Percentiles rank a stretch among this genome's conserved stretches.
Conservation (phyloP, 73 alveolate species). For the Tetrahymena borealis region DNA sequence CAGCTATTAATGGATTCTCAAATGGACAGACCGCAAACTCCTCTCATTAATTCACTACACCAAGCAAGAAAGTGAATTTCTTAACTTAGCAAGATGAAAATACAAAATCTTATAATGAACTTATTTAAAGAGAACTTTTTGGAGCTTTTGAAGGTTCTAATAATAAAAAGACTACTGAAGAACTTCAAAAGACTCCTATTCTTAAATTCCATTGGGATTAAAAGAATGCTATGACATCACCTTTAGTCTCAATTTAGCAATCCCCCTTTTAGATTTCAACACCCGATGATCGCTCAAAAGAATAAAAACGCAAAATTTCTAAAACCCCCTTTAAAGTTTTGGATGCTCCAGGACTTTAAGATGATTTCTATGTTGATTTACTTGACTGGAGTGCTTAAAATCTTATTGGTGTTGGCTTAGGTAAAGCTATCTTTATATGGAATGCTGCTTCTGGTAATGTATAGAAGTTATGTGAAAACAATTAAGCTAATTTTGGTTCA, state of each 20-base stretch:
- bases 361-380: slow-evolving; percentile 40
- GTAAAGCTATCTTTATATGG: slow-evolving; percentile 2
- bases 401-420: slow-evolving; percentile 29
- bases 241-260: not conserved
- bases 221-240: not conserved
- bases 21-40: not conserved
- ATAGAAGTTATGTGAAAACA: not conserved
- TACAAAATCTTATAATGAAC: not conserved
- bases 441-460: slow-evolving; percentile 17
- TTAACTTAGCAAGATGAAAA: not conserved
- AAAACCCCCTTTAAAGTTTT: slow-evolving; percentile 86
- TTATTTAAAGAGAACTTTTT: not conserved
- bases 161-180: not conserved
- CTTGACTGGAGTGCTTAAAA: slow-evolving; percentile 36
- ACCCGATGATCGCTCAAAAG: not conserved
- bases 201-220: not conserved
- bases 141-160: not conserved
- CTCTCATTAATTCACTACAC: not conserved
- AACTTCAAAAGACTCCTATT: not conserved
- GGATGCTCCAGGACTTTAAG: slow-evolving; percentile 97
- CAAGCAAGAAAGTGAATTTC: not conserved
- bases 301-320: slow-evolving; percentile 64
- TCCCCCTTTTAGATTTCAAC: not conserved
- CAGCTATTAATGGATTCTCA: not conserved
- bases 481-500: not conserved